These are phyloP conservation scores for Sanguinoderma infundibulare DNA, from an alignment of 1,284 basidiomycete genomes.

Conservation along the genomic window DNA sequence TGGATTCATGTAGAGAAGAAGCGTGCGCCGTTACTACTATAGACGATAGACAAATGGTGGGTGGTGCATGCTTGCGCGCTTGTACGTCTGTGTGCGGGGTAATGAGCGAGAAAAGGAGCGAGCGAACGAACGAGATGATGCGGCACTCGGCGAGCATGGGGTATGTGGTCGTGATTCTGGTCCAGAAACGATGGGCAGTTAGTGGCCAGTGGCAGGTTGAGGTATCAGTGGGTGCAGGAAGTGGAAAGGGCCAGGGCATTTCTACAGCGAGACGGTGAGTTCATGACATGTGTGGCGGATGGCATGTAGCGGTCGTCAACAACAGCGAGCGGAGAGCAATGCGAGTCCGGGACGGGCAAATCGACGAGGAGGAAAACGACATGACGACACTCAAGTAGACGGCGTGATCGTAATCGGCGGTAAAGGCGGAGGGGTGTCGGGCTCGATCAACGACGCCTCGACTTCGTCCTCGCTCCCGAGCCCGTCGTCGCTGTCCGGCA, in stretches of 20 bases:
- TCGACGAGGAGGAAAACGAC: constrained; percentile 29
- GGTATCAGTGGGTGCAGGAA: neutral
- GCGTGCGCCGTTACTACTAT: constrained; percentile 14
- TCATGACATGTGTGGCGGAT: constrained; percentile 3
- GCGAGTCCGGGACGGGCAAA: constrained; percentile 3
- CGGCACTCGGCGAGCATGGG: constrained; percentile 14
- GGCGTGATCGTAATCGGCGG: constrained; percentile 45
- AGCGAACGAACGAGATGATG: constrained; percentile 12
- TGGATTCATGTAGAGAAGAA: constrained; percentile 23
- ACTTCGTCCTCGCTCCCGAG: constrained; percentile 33
- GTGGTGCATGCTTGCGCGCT: neutral
- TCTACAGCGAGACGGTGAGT: constrained; percentile 21
- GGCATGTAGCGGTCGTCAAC: constrained; percentile 15
- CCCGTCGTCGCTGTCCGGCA: constrained; percentile 37
- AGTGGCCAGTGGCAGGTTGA: neutral
- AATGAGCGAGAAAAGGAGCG: neutral
- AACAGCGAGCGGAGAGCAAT: constrained; percentile 16
- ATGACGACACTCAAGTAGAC: constrained; percentile 14
- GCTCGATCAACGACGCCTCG: constrained; percentile 26
- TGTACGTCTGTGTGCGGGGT: neutral
- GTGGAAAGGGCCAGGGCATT: neutral
- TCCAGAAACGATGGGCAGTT: constrained; percentile 11
- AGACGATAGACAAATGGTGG: constrained; percentile 17
- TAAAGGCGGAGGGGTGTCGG: constrained; percentile 22
- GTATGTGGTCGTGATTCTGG: constrained; percentile 19